Conservation (phyloP, 73 alveolate species). For the Tetrahymena borealis region DNA sequence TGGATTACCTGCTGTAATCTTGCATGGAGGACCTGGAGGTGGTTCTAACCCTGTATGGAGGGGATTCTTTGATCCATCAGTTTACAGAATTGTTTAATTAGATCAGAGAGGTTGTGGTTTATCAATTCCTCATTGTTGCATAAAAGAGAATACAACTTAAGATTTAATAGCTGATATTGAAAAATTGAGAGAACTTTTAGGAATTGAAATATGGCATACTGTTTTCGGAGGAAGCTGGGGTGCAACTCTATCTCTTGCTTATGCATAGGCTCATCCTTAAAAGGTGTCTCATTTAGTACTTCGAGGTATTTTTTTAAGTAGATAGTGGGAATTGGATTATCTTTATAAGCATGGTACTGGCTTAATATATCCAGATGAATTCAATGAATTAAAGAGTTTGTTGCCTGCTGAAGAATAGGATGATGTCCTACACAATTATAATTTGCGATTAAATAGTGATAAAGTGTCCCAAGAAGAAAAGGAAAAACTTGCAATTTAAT, state of each 20-base stretch:
- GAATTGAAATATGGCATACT: constrained; percentile 7
- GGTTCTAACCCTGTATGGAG: neutral
- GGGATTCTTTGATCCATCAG: neutral
- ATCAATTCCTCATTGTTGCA: neutral
- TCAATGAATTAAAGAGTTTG: neutral
- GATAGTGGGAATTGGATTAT: constrained; percentile 2
- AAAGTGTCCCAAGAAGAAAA: neutral
- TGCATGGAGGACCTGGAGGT: constrained; percentile 14
- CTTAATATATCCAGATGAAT: constrained; percentile 11
- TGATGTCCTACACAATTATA: neutral
- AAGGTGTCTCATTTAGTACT: constrained; percentile 5
- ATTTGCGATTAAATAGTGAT: neutral
- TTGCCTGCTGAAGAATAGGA: neutral
- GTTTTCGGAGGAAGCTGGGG: constrained; percentile 16
- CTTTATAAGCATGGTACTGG: constrained; percentile 1
- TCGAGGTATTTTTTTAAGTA: constrained; percentile 2
- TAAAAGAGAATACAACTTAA: neutral
- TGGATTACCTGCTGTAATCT: neutral
- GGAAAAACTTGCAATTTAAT: constrained; percentile 8
- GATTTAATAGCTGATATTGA: constrained; percentile 4
- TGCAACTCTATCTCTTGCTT: neutral
- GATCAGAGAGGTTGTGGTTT: constrained; percentile 18
- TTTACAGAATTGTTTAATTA: neutral
- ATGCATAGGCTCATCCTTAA: constrained; percentile 5
- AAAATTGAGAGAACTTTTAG: neutral